phyloP scores from a whole-genome alignment of 176 grass and related monocot species.

The Alopecurus myosuroides region DNA sequence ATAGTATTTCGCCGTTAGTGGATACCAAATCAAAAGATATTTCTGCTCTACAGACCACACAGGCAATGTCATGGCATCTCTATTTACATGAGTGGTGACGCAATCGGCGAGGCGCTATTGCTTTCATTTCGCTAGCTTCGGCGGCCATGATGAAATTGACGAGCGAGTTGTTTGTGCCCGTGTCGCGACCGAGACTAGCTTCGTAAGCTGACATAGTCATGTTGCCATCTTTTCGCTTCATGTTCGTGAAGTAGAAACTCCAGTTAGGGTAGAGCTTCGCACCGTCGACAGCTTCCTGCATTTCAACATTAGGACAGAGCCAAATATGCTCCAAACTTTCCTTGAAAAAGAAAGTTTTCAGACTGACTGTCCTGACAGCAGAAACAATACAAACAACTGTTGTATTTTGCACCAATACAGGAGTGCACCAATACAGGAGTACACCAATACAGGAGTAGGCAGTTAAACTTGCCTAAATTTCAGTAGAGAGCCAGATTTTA shows the following conservation, averaged over 20 bases:
- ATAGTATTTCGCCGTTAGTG: constrained; percentile 42
- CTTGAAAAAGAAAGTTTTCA: too few relatives aligned
- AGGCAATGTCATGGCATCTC: background rate
- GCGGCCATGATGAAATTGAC: constrained; percentile 64
- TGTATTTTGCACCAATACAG: too few relatives aligned
- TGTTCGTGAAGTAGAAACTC: constrained; percentile 69
- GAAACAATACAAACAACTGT: background rate
- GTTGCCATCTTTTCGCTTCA: constrained; percentile 42
- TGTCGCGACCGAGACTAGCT: constrained; percentile 46
- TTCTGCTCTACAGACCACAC: background rate
- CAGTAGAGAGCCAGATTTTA: constrained; percentile 70
- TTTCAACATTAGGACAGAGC: background rate
- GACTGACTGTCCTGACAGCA: background rate
- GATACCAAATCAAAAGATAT: constrained; percentile 59
- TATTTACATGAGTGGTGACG: background rate
- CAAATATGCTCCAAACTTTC: too few relatives aligned
- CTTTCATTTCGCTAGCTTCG: constrained; percentile 28
- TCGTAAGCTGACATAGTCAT: constrained; percentile 49
- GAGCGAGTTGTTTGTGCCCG: constrained; percentile 58
- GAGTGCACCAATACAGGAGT: too few relatives aligned
- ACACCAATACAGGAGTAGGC: background rate
- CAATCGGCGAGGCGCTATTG: background rate
- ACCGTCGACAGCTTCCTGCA: constrained; percentile 52
- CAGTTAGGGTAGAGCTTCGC: constrained; percentile 42
- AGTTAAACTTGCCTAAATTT: constrained; percentile 53